Conservation (phyloP, 148 eudicot genomes). For the Silene conica region DNA sequence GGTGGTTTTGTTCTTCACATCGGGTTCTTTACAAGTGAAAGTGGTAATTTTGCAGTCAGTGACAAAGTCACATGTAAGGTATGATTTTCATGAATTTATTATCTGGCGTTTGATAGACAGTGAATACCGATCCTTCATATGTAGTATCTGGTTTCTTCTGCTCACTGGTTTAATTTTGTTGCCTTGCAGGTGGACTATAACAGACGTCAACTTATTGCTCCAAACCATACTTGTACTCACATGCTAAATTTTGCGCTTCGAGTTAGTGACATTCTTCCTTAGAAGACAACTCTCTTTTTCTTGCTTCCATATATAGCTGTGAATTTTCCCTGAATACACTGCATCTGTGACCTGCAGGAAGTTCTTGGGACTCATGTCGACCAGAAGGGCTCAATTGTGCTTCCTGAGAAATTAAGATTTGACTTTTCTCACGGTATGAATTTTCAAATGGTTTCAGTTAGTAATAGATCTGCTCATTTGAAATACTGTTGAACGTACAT, state of each 20-base stretch:
- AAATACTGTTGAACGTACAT: background rate
- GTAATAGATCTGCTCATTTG: background rate
- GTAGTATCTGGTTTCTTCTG: background rate
- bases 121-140: background rate
- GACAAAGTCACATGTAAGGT: constrained; percentile 91
- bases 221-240: constrained; percentile 98
- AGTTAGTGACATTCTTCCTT: constrained; percentile 38
- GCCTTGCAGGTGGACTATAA: constrained; percentile 73
- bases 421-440: constrained; percentile 90
- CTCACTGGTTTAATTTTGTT: constrained; percentile 5
- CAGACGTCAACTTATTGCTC: constrained; percentile 83
- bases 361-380: constrained; percentile 93
- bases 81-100: constrained; percentile 6
- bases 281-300: background rate
- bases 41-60: constrained; percentile 55
- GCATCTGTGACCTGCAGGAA: constrained; percentile 46
- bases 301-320: background rate
- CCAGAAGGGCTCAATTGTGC: constrained; percentile 97
- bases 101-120: background rate
- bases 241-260: constrained; percentile 92
- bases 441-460: constrained; percentile 1
- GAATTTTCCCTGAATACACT: constrained; percentile 7
- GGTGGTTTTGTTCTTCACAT: constrained; percentile 91
- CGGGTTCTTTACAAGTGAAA: constrained; percentile 56
- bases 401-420: constrained; percentile 88